phyloP scores from a whole-genome alignment of 139 green algal species.

The Volvox reticuliferus region DNA sequence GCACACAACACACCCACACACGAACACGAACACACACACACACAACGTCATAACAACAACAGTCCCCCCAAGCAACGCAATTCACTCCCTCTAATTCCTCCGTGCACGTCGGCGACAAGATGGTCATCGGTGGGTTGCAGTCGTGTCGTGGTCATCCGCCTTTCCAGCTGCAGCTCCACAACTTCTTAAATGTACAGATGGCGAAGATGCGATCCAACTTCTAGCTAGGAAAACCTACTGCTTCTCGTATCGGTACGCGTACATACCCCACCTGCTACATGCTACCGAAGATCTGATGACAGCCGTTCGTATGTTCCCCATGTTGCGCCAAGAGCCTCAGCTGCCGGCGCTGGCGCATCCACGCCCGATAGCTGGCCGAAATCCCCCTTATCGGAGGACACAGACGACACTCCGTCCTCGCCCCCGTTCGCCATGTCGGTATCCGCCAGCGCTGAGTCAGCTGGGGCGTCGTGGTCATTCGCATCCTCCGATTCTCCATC shows the following conservation, averaged over 20 bases:
- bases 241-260: too few species aligned
- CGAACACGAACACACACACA: not conserved
- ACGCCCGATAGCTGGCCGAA: not conserved
- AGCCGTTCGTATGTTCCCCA: not conserved
- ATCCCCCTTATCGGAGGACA: constrained; percentile 16
- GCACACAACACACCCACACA: not conserved
- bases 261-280: too few species aligned
- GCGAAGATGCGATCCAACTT: too few species aligned
- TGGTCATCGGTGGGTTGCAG: too few species aligned
- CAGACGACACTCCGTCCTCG: constrained; percentile 17
- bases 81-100: not conserved
- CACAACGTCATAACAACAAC: not conserved
- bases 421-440: not conserved
- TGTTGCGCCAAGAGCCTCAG: not conserved
- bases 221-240: too few species aligned
- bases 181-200: too few species aligned
- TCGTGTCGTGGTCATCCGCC: too few species aligned
- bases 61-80: not conserved
- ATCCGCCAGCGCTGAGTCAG: not conserved
- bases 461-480: not conserved
- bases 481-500: not conserved
- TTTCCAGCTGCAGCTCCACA: too few species aligned
- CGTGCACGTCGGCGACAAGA: too few species aligned
- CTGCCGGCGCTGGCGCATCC: constrained; percentile 10
- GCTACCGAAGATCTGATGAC: not conserved